Base-by-base conservation (phyloP, 148 eudicot genomes). In the Rhododendron ferrugineum region DNA sequence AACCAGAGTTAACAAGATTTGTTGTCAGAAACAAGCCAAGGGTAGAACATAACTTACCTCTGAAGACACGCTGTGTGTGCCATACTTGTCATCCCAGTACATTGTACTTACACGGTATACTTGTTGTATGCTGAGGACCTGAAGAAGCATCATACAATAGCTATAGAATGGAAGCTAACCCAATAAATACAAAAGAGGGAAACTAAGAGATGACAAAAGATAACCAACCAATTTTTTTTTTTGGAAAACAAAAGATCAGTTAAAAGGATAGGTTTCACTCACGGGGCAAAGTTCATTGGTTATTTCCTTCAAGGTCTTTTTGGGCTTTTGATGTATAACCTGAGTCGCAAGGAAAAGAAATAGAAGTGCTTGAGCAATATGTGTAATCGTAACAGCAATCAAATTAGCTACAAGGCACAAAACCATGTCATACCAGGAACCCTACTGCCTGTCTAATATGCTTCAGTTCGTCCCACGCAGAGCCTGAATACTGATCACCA, bases 241-340 rank as follows among this genome's bases (percentile, higher is more conserved):
- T 62, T 62, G 11, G 34, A 26, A 66, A 11, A 11, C 14, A 10
- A 64, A n/a, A 62, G 15, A 18, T 40, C 34, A 79, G 28, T 7
- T 15, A 49, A 58, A 28, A 68, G 84, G 56, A 4, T 32, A 83
- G 68, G 64, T 49, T 44, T 62, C 83, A 86, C 96, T 87, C 81
- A 96, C 99, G 34, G 99, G 99, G 76, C 99, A 97, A 60, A 97
- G 98, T 88, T 97, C 99, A 82, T 91, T 95, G 34, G 95, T 95
- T 85, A 97, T 97, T 88, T 97, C 99, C 78, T 91, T 85, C 84
- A 97, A 92, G 34, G 94, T 91, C 91, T 97, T 97, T 88, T 95
- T 95, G 84, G 99, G 99, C 90, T 97, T 97, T 86, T 97, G 99
- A 92, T 97, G 99, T 85, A 97, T 97, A 77, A 97, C 98, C 99